These are phyloP conservation scores for Agaricus blazei DNA, from an alignment of 768 basidiomycete genomes.

Conservation along the genomic window DNA sequence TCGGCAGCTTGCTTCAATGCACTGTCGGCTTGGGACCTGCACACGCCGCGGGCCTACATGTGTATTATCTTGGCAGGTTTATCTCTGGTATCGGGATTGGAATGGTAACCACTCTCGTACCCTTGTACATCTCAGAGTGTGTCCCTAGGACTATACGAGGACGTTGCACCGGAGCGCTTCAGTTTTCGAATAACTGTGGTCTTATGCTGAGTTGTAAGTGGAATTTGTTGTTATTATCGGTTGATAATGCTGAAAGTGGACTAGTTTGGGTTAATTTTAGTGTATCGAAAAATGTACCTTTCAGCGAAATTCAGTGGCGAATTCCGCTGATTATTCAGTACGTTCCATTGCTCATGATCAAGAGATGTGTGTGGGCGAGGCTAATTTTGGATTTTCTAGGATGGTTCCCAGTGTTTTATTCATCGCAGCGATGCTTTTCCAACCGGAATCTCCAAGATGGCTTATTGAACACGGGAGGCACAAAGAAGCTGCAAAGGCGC, in stretches of 20 bases:
- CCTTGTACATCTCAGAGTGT: slow-evolving; percentile 48
- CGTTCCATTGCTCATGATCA: background rate
- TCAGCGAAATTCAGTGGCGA: slow-evolving; percentile 43
- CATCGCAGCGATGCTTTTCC: slow-evolving; percentile 37
- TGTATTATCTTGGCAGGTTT: slow-evolving; percentile 48
- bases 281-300: slow-evolving; percentile 28
- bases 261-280: slow-evolving; percentile 46
- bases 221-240: background rate
- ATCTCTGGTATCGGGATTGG: slow-evolving; percentile 59
- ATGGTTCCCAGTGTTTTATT: slow-evolving; percentile 49
- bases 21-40: slow-evolving; percentile 38
- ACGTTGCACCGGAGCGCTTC: slow-evolving; percentile 42
- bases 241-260: background rate
- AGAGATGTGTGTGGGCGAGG: background rate
- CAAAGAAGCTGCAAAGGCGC: slow-evolving; percentile 32
- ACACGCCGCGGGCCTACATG: slow-evolving; percentile 25
- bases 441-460: slow-evolving; percentile 55
- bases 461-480: slow-evolving; percentile 41
- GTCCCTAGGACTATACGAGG: slow-evolving; percentile 43
- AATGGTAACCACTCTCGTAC: slow-evolving; percentile 43
- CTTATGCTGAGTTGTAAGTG: slow-evolving; percentile 32
- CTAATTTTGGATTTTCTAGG: slow-evolving; percentile 11
- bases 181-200: slow-evolving; percentile 30
- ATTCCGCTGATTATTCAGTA: slow-evolving; percentile 46
- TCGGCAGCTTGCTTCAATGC: slow-evolving; percentile 44